Percentiles rank a stretch among this genome's conserved stretches.
Conservation (phyloP, 768 basidiomycete genomes). For the Rhodocollybia butyracea region DNA sequence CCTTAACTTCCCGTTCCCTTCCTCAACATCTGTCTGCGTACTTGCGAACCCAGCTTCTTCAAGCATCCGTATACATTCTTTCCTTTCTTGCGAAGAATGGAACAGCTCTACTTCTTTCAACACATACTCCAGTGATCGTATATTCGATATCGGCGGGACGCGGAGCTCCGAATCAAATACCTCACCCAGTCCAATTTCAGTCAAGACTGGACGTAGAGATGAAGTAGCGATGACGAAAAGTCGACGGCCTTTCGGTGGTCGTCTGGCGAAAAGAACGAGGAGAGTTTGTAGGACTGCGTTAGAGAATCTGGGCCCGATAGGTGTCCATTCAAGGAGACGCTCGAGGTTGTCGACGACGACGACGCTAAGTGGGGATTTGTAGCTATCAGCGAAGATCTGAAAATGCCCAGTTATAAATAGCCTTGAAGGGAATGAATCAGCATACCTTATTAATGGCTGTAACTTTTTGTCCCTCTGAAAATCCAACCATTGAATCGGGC, state of each 20-base stretch:
- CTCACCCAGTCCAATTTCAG: conserved; percentile 86
- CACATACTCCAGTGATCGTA: conserved; percentile 71
- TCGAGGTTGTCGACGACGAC: conserved; percentile 96
- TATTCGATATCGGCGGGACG: conserved; percentile 75
- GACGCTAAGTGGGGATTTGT: conserved; percentile 96
- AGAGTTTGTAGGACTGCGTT: conserved; percentile 90
- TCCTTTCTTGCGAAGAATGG: conserved; percentile 47
- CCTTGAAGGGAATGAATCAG: no score
- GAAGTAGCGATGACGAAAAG: conserved; percentile 91
- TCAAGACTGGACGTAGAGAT: conserved; percentile 80
- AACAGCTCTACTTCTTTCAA: conserved; percentile 81
- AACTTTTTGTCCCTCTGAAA: conserved; percentile 89
- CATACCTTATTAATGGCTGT: conserved; percentile 87
- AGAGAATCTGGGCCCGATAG: conserved; percentile 95
- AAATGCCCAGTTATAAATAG: no score
- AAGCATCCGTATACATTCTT: conserved; percentile 61
- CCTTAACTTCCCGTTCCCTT: conserved; percentile 48
- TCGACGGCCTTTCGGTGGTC: conserved; percentile 94
- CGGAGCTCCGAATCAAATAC: conserved; percentile 85
- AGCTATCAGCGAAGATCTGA: conserved; percentile 91
- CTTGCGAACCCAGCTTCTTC: conserved; percentile 72
- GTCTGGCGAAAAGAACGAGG: conserved; percentile 80
- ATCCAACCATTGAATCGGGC: conserved; percentile 96
- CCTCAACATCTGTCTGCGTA: conserved; percentile 42
- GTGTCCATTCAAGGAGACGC: conserved; percentile 85